Evolutionary conservation across 2,329 filamentous ascomycete species (phyloP).

Genomic region (Botrytis sinoallii): DNA sequence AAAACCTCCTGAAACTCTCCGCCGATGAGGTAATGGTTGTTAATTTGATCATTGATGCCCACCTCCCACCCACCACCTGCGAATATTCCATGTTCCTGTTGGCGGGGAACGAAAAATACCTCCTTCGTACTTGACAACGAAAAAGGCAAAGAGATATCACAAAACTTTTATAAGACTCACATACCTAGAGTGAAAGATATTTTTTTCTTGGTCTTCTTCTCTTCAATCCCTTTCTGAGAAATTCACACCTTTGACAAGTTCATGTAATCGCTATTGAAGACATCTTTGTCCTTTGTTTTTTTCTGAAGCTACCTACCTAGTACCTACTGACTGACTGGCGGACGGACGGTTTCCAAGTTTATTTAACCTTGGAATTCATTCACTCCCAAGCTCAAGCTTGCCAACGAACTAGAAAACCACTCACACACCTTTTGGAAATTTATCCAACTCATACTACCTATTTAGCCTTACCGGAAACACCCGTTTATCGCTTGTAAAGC

Average conservation of each 20-base stretch:
- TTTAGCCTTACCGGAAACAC: slow-evolving; percentile 16
- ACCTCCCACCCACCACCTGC: slow-evolving; percentile 1
- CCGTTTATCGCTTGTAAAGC: slow-evolving; percentile 2
- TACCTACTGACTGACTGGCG: background rate
- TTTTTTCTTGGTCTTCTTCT: background rate
- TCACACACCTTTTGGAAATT: background rate
- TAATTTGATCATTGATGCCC: background rate
- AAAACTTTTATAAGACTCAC: background rate
- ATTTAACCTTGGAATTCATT: slow-evolving; percentile 1
- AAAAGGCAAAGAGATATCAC: background rate
- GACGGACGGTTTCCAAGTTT: background rate
- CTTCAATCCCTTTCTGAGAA: background rate
- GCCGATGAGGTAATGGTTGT: slow-evolving; percentile 12
- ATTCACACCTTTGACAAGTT: background rate
- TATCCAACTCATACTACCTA: background rate
- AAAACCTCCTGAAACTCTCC: slow-evolving; percentile 10
- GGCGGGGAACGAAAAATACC: background rate
- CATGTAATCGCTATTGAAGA: slow-evolving; percentile 6
- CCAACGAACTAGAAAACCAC: slow-evolving; percentile 3
- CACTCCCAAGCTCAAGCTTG: slow-evolving; percentile 4
- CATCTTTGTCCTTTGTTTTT: background rate
- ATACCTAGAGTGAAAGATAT: background rate
- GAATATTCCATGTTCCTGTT: slow-evolving; percentile 2
- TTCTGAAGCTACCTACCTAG: background rate
- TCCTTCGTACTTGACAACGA: background rate